Percentiles rank a stretch among this genome's conserved stretches.
Evolutionary conservation across 2,329 filamentous ascomycete genomes (phyloP).

Genomic region (Penicillium sp.): DNA sequence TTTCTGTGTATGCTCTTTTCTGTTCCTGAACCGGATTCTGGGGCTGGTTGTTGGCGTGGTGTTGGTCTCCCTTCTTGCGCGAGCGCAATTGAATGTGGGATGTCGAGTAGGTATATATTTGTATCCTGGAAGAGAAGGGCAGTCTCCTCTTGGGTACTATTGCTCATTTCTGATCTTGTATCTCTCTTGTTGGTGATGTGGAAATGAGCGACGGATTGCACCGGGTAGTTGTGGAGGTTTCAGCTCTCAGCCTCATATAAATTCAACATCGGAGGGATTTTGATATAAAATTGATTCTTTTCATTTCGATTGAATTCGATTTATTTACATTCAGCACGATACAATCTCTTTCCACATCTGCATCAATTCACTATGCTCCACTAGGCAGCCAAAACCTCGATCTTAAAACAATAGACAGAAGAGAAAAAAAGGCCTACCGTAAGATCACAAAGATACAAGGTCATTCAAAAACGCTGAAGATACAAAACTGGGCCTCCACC

Average conservation of each 20-base stretch:
- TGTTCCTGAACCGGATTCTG: background rate
- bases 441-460: conserved; percentile 13
- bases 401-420: conserved; percentile 7
- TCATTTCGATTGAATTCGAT: background rate
- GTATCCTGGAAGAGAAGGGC: conserved; percentile 53
- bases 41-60: background rate
- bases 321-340: background rate
- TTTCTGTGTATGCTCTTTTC: background rate
- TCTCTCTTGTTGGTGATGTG: background rate
- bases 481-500: conserved; percentile 11
- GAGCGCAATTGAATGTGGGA: conserved; percentile 57
- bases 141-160: conserved; percentile 7
- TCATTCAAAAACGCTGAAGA: conserved; percentile 13
- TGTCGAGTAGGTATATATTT: conserved; percentile 56
- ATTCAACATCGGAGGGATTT: background rate
- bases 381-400: conserved; percentile 5
- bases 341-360: background rate
- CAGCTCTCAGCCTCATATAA: background rate
- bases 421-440: conserved; percentile 5
- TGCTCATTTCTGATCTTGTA: background rate
- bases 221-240: conserved; percentile 2
- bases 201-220: background rate
- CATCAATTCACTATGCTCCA: conserved; percentile 8
- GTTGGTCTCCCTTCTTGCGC: conserved; percentile 52
- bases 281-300: background rate